These are phyloP conservation scores for Oryza meridionalis DNA, from an alignment of 176 grass and related monocot species.

Conservation along the genomic window DNA sequence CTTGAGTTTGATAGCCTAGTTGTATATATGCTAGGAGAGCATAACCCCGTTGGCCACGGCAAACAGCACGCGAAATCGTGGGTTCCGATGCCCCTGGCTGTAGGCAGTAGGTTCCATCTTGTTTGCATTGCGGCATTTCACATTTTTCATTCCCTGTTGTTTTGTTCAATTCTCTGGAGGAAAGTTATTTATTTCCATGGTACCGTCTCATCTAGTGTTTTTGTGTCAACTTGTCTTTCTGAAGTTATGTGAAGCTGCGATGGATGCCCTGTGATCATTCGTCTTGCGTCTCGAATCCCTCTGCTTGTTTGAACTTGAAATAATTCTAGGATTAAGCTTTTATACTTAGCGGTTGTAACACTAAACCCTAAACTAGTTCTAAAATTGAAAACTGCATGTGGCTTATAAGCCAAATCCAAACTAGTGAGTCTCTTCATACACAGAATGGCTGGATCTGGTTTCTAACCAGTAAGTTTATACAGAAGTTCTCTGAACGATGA, in stretches of 20 bases:
- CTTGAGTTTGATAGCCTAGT: constrained; percentile 12
- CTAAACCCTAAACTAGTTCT: too few relatives aligned
- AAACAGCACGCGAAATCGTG: background rate
- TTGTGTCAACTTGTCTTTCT: too few relatives aligned
- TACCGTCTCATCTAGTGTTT: background rate
- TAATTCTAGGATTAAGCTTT: too few relatives aligned
- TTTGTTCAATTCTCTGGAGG: constrained; percentile 27
- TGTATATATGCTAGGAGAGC: constrained; percentile 27
- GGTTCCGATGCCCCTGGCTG: constrained; percentile 22
- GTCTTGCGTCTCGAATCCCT: too few relatives aligned
- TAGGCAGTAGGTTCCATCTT: constrained; percentile 30
- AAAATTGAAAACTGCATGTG: too few relatives aligned
- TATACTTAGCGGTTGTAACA: too few relatives aligned
- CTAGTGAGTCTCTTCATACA: too few relatives aligned
- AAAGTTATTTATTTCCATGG: background rate
- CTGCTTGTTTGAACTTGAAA: too few relatives aligned
- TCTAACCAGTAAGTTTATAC: background rate
- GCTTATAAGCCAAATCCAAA: too few relatives aligned
- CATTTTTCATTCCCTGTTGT: constrained; percentile 18
- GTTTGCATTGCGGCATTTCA: constrained; percentile 10
- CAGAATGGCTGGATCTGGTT: too few relatives aligned
- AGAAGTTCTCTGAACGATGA: background rate
- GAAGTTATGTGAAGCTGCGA: background rate
- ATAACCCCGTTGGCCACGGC: background rate
- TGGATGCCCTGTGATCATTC: background rate